phyloP scores from a whole-genome alignment of 2,329 filamentous ascomycete species.

The Rutstroemia sp. region DNA sequence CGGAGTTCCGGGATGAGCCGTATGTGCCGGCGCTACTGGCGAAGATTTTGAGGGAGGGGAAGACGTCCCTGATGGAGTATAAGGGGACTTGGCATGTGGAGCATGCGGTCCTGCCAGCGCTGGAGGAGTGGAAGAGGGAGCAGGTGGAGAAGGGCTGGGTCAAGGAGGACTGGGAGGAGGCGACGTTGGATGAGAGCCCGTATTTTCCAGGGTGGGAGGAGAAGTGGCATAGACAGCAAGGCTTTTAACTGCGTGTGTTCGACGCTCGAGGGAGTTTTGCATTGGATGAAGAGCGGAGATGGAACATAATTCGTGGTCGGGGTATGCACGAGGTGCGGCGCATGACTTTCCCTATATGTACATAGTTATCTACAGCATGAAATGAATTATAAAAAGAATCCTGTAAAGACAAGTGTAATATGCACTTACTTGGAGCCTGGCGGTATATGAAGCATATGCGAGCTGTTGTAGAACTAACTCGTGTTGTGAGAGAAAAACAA shows the following conservation, averaged over 20 bases:
- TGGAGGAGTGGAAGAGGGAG: conserved; percentile 57
- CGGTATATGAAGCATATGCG: no score
- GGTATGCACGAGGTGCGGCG: no score
- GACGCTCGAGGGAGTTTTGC: not conserved
- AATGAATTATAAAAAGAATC: no score
- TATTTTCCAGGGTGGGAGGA: conserved; percentile 71
- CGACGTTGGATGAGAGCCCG: conserved; percentile 66
- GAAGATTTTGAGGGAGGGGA: conserved; percentile 64
- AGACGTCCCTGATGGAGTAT: conserved; percentile 65
- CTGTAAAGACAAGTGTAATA: no score
- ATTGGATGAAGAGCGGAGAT: no score
- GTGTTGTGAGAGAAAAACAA: no score
- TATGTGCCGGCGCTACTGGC: conserved; percentile 62
- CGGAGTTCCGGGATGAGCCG: conserved; percentile 63
- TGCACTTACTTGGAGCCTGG: no score
- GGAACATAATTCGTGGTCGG: not conserved
- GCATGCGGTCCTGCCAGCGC: conserved; percentile 58
- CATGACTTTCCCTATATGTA: no score
- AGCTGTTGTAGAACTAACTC: no score
- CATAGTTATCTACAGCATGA: no score
- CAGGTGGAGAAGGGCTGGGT: conserved; percentile 56
- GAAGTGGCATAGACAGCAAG: conserved; percentile 62
- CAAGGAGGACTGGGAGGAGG: conserved; percentile 41
- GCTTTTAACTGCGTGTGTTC: conserved; percentile 34
- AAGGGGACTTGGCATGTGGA: conserved; percentile 78